Conservation (phyloP, 108 stramenopile species). For the Aureococcus anophagefferens region DNA sequence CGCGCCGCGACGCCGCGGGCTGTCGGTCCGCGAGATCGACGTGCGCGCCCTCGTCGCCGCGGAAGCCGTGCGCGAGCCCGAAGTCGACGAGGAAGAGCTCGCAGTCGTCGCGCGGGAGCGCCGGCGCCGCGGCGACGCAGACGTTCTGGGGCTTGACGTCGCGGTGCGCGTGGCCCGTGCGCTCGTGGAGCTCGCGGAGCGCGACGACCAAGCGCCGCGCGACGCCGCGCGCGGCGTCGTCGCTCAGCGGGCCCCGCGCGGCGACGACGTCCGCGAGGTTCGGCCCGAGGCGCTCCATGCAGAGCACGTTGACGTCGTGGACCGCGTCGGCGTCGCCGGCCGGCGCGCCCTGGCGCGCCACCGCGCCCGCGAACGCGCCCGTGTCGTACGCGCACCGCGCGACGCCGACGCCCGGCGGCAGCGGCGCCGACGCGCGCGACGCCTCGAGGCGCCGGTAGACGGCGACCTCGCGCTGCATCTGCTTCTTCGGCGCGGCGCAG, state of each 20-base stretch:
- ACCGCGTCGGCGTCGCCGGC: too few relatives aligned
- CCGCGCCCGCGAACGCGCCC: too few relatives aligned
- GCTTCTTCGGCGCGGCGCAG: not conserved
- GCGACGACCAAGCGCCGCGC: not conserved
- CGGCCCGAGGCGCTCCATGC: not conserved
- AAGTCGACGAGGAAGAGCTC: not conserved
- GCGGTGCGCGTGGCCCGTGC: not conserved
- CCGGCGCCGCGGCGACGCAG: not conserved
- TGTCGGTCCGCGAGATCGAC: not conserved
- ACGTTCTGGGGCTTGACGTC: not conserved
- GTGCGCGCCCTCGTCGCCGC: not conserved
- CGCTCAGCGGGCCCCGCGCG: not conserved
- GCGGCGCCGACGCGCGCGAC: not conserved
- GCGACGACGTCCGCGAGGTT: not conserved
- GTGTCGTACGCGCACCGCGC: too few relatives aligned
- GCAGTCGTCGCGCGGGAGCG: not conserved
- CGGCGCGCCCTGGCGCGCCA: too few relatives aligned
- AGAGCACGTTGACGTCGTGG: not conserved
- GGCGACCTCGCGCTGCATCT: not conserved
- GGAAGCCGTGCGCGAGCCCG: not conserved
- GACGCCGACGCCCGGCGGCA: too few relatives aligned
- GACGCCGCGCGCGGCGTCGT: not conserved
- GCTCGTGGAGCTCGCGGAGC: not conserved
- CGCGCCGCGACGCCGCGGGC: not conserved
- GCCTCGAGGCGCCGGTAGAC: not conserved